Percentiles rank a stretch among this genome's conserved stretches.
Evolutionary conservation across 2,329 filamentous ascomycete genomes (phyloP).

Genomic region (Sphaerulina populicola): DNA sequence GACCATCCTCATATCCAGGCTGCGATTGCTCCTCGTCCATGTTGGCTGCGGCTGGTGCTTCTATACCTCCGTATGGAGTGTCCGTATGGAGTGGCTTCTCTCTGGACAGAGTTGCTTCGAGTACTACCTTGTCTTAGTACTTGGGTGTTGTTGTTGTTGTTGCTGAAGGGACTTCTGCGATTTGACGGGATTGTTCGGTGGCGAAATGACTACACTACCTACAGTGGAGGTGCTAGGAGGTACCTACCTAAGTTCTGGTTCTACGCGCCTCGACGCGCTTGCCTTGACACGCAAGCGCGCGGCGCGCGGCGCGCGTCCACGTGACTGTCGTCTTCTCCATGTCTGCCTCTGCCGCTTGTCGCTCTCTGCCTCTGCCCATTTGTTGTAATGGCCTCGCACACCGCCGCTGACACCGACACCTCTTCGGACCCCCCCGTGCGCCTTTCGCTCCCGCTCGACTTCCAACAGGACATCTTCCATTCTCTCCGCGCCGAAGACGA

Average conservation of each 20-base stretch:
- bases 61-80: background rate
- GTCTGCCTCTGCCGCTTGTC: background rate
- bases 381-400: background rate
- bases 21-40: conserved; percentile 57
- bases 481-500: conserved; percentile 86
- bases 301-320: background rate
- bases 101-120: background rate
- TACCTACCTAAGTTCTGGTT: too few relatives aligned
- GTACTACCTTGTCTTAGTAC: too few relatives aligned
- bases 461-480: conserved; percentile 91
- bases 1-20: conserved; percentile 64
- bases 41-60: conserved; percentile 26
- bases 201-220: background rate
- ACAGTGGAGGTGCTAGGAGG: too few relatives aligned
- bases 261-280: too few relatives aligned
- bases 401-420: conserved; percentile 3
- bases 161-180: background rate
- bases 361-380: background rate
- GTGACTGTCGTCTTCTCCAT: background rate
- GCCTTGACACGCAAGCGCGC: too few relatives aligned
- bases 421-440: conserved; percentile 53
- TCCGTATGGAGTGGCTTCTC: background rate
- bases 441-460: conserved; percentile 73
- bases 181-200: background rate
- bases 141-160: background rate